Evolutionary conservation across 2,329 filamentous ascomycete species (phyloP), one percentile per base, ranked within the genome.

Genomic region (Colletotrichum spaethianum): DNA sequence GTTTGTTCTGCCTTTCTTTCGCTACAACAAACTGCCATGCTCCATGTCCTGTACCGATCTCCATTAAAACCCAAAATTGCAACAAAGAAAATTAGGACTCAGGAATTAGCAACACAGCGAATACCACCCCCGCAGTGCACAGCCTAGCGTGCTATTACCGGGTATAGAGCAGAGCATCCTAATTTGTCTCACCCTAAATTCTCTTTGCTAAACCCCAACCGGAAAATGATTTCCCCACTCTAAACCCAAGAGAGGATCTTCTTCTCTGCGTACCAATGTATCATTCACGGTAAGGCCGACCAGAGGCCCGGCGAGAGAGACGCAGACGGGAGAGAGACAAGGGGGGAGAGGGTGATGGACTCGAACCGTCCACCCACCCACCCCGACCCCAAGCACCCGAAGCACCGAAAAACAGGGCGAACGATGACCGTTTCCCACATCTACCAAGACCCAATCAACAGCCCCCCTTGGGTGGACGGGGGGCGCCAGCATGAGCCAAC

Each of bases 381-480:
- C n/a, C 46, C 28, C 61, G 23, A 31, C 18, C 46, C 56, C n/a
- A 62, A 53, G 23, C 36, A 42, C 26, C 56, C 38, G 44, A n/a
- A 28, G 20, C 26, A 31, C 38, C 33, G 28, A 26, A 70, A 70
- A 71, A 62, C 67, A 71, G 62, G 70, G 70, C 70, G 70, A 73
- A 72, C 70, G 66, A 63, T 63, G 65, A 64, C 59, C 70, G 65
- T 63, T 63, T 70, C 52, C 52, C 65, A 55, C 60, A 11, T 44
- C 18, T 26, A 18, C 14, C 67, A 26, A 31, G 50, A 48, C 48
- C 70, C 70, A 73, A 73, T 67, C 61, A 71, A 20, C 56, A 8
- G 2, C 48, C 23, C 33, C 48, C 23, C 40, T 61, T 61, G 53
- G 33, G 20, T 0, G n/a, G 3, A 40, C 20, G 18, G 20, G 23